Percentiles rank a stretch among this genome's conserved stretches.
Evolutionary conservation across 345 rosid species (phyloP).

Genomic region (Gossypium thurberi): DNA sequence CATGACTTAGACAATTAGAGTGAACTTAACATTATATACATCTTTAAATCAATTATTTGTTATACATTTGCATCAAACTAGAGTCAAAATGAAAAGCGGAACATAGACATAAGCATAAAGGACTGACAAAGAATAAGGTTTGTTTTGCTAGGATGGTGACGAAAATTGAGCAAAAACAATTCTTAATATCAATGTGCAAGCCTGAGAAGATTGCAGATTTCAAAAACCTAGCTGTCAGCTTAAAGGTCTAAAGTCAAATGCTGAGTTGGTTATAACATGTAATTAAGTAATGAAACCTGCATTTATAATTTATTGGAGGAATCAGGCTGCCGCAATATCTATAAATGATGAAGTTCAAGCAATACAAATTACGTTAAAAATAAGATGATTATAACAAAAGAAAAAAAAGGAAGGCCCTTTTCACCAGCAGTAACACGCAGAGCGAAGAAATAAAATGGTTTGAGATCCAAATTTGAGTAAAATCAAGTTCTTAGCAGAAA

Average conservation of each 20-base stretch:
- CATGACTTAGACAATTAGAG: background rate
- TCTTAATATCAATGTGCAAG: slow-evolving; percentile 1
- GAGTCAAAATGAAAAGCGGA: background rate
- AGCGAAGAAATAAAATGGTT: background rate
- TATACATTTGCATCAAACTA: background rate
- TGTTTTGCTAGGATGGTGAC: background rate
- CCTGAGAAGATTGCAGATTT: background rate
- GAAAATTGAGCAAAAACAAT: background rate
- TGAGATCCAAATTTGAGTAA: background rate
- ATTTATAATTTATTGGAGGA: no score
- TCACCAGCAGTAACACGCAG: background rate
- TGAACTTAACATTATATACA: background rate
- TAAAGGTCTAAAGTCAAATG: background rate
- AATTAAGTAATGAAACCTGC: background rate
- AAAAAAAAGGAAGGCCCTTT: background rate
- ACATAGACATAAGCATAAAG: background rate
- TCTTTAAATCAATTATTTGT: background rate
- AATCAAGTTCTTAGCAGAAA: background rate
- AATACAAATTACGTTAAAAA: background rate
- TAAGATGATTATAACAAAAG: background rate
- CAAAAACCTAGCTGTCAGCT: background rate
- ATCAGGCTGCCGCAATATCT: no score
- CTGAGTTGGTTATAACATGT: background rate
- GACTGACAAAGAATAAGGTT: background rate
- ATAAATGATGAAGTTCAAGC: no score